Percentiles rank a stretch among this genome's conserved stretches.
phyloP scores from a whole-genome alignment of 164 flowering plant genomes.

The Stephania yunnanensis region DNA sequence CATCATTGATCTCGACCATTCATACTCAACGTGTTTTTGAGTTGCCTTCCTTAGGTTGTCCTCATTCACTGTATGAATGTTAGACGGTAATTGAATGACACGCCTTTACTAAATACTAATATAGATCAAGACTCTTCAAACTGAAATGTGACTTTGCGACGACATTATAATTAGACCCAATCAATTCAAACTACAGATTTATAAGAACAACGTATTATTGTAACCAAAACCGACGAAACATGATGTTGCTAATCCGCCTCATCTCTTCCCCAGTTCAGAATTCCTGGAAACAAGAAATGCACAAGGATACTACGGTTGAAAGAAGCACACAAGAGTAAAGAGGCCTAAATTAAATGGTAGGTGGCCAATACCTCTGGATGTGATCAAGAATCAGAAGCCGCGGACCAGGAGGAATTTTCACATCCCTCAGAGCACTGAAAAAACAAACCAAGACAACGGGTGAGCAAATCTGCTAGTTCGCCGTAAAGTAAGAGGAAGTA shows the following conservation, averaged over 20 bases:
- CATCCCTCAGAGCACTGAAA: conserved; percentile 90
- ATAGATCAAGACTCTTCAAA: too few species aligned
- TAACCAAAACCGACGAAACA: background rate
- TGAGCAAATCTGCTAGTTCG: background rate
- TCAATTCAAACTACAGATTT: background rate
- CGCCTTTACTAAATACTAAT: too few species aligned
- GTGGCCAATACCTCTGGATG: conserved; percentile 50
- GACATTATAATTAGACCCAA: background rate
- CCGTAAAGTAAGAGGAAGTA: background rate
- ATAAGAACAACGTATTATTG: background rate
- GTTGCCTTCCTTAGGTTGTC: too few species aligned
- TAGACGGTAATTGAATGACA: too few species aligned
- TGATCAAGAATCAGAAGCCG: conserved; percentile 88
- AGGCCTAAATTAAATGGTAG: background rate
- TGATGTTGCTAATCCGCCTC: conserved; percentile 9
- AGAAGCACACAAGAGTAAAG: background rate
- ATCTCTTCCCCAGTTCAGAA: conserved; percentile 39
- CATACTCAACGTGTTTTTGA: too few species aligned
- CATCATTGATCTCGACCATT: too few species aligned
- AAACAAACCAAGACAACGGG: conserved; percentile 2
- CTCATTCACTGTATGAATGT: too few species aligned
- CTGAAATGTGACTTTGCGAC: too few species aligned
- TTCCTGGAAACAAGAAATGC: conserved; percentile 33
- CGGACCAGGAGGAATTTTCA: conserved; percentile 89
- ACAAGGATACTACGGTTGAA: background rate